Conservation (phyloP, 768 basidiomycete species). For the Sporobolomyces phaffii region DNA sequence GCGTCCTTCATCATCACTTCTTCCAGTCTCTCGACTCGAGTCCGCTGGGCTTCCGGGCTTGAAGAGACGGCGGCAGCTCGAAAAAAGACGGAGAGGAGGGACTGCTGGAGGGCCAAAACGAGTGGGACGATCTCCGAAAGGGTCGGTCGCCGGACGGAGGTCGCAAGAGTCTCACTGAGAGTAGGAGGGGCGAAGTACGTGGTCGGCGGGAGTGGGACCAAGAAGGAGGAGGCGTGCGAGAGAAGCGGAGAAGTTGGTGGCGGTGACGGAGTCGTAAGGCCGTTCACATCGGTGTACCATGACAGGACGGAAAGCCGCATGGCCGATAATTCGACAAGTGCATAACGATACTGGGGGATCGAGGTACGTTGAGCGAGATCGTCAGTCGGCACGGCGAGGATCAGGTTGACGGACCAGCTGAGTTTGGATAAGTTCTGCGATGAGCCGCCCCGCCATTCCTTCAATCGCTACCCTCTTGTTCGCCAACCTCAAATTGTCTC, state of each 20-base stretch:
- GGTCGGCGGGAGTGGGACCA: constrained; percentile 16
- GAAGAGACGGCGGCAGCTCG: not conserved
- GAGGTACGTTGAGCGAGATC: constrained; percentile 26
- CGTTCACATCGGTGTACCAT: constrained; percentile 15
- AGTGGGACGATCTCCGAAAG: constrained; percentile 27
- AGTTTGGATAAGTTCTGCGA: constrained; percentile 61
- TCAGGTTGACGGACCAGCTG: constrained; percentile 61
- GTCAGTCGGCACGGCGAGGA: constrained; percentile 52
- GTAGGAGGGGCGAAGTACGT: constrained; percentile 21
- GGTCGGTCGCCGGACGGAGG: not conserved
- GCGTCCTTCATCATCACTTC: not conserved
- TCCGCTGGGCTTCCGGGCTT: not conserved
- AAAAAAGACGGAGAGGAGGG: constrained; percentile 25
- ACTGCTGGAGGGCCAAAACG: constrained; percentile 27
- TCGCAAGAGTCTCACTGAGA: constrained; percentile 21
- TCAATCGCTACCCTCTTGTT: constrained; percentile 61
- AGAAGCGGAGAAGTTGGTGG: constrained; percentile 33
- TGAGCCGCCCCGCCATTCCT: constrained; percentile 62
- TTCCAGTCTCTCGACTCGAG: not conserved
- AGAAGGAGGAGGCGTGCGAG: not conserved
- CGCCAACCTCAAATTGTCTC: constrained; percentile 41
- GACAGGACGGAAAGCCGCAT: constrained; percentile 29
- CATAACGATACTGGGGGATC: constrained; percentile 20
- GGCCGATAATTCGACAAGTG: constrained; percentile 13
- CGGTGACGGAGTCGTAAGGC: constrained; percentile 46